Evolutionary conservation across 2,329 filamentous ascomycete species (phyloP), one percentile per base, ranked within the genome.

Genomic region (Epichloe aotearoae): DNA sequence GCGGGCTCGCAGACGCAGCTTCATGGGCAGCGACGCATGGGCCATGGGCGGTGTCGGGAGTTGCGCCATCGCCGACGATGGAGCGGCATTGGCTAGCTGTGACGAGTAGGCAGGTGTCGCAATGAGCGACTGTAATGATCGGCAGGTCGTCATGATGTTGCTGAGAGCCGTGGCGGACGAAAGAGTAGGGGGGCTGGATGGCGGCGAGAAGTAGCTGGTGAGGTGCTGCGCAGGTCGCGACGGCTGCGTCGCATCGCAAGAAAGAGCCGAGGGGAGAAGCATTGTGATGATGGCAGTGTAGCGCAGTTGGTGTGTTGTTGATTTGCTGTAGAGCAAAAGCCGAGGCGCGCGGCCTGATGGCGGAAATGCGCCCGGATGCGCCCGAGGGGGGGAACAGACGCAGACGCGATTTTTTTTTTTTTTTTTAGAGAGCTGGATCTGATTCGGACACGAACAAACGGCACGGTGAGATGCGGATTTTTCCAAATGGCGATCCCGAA

Each of bases 81-180:
- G 63, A 12, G 55, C 58, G 49, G 71, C 64, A 34, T 62, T 55
- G 41, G 61, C 19, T 4, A 30, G 43, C 50, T 51, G 52, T 30
- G 41, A 30, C 30, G 39, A 55, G 54, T 53, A 57, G 19, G 57
- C 58, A 14, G 73, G 67, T 4, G 68, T 58, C 26, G 72, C 65
- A 53, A 82, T 71, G 59, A 82, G 76, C 2, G 74, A 75, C 59
- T 83, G 80, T 0, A 83, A 73, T 5, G 75, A 77, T 62, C 77
- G 78, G 62, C 79, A 83, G 45, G 78, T 76, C 53, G 69, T 73
- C 64, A 79, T 74, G 59, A 83, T 73, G 64, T 75, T 76, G 61
- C 69, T 70, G 56, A 80, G 66, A 19, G 74, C 66, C 48, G 66
- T 66, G 53, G 73, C 68, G 20, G 73, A 63, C 39, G 70, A 72